Evolutionary conservation across 192 early-diverging fungal species (phyloP).

Genomic region (Backusella tarrabulga): DNA sequence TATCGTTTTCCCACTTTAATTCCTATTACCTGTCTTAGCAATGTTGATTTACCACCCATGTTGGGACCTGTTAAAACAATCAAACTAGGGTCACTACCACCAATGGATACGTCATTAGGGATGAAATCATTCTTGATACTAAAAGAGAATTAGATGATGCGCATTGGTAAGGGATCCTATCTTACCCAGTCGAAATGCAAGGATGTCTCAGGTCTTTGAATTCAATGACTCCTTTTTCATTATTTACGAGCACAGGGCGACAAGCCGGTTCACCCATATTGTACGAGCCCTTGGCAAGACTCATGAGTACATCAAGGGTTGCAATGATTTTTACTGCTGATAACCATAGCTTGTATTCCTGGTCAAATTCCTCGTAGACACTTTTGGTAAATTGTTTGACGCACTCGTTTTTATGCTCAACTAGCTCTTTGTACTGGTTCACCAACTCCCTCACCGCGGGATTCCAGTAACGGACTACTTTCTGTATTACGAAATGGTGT

Average conservation of each 20-base stretch:
- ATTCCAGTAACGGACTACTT: slow-evolving; percentile 85
- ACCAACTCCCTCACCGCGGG: slow-evolving; percentile 61
- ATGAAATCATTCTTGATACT: slow-evolving; percentile 73
- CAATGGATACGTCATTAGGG: slow-evolving; percentile 90
- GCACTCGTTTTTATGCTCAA: slow-evolving; percentile 76
- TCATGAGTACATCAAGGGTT: slow-evolving; percentile 85
- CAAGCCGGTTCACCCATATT: slow-evolving; percentile 79
- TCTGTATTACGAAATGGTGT: slow-evolving; percentile 32
- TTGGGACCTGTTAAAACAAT: slow-evolving; percentile 98
- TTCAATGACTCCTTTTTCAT: slow-evolving; percentile 66
- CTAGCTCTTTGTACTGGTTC: slow-evolving; percentile 71
- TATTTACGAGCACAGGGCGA: slow-evolving; percentile 81
- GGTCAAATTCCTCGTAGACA: slow-evolving; percentile 86
- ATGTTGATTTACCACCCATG: slow-evolving; percentile 98
- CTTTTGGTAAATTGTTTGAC: slow-evolving; percentile 69
- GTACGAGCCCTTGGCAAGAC: slow-evolving; percentile 65
- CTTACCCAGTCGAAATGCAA: slow-evolving; percentile 71
- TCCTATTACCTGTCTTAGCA: slow-evolving; percentile 77
- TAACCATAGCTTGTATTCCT: slow-evolving; percentile 70
- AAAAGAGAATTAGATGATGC: not conserved
- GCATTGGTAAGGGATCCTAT: not conserved
- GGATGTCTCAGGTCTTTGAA: slow-evolving; percentile 93
- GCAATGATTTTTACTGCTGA: slow-evolving; percentile 70
- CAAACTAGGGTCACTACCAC: slow-evolving; percentile 63
- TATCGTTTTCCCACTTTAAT: not conserved